Conservation (phyloP, 2,329 filamentous ascomycete genomes). For the Boeremia exigua region DNA sequence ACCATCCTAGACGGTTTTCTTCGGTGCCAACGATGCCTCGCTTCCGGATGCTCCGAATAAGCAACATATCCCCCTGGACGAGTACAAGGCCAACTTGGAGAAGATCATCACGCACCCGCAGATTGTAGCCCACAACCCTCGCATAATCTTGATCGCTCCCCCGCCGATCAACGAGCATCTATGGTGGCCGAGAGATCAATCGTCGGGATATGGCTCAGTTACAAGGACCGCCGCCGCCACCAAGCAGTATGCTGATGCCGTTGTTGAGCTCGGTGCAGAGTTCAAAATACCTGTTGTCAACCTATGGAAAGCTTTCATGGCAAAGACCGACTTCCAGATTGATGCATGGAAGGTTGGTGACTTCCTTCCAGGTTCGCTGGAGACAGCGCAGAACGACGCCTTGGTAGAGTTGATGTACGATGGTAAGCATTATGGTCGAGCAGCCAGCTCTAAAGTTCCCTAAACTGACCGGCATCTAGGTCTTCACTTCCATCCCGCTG, state of each 20-base stretch:
- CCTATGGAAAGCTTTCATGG: conserved; percentile 80
- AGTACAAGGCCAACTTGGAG: conserved; percentile 75
- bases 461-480: conserved; percentile 46
- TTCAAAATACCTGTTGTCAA: conserved; percentile 71
- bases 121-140: conserved; percentile 72
- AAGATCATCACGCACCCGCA: conserved; percentile 74
- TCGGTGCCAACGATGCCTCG: conserved; percentile 90
- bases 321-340: conserved; percentile 60
- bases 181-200: conserved; percentile 57
- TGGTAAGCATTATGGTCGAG: conserved; percentile 50
- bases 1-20: conserved; percentile 70
- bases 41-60: conserved; percentile 65
- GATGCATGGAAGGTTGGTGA: conserved; percentile 50
- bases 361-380: conserved; percentile 62
- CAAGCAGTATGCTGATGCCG: conserved; percentile 70
- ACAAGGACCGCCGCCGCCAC: conserved; percentile 65
- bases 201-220: conserved; percentile 43
- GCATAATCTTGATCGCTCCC: conserved; percentile 79
- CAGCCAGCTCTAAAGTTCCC: not conserved
- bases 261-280: conserved; percentile 65
- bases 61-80: conserved; percentile 79
- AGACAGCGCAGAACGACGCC: conserved; percentile 63
- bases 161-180: conserved; percentile 83
- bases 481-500: conserved; percentile 63
- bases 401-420: conserved; percentile 61